A percentile compares a stretch with the other conserved stretches of the same genome.
Evolutionary conservation across 331 rosid genomes (phyloP).

Genomic region (Rhamnella rubrinervis): DNA sequence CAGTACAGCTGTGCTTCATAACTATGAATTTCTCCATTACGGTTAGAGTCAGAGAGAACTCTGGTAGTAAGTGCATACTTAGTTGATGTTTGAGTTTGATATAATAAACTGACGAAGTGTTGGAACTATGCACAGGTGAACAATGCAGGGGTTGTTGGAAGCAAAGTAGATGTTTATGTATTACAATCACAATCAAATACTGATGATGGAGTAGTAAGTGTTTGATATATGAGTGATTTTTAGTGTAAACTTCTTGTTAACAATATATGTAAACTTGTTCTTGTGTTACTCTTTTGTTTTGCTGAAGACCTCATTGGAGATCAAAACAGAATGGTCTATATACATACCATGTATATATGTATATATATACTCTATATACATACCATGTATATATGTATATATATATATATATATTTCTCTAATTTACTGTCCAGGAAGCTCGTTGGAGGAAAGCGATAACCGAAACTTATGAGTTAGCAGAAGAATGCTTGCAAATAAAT

Average conservation of each 20-base stretch:
- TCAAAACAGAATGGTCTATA: too few relatives aligned
- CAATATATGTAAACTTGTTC: background rate
- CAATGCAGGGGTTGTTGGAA: slow-evolving; percentile 54
- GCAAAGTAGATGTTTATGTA: slow-evolving; percentile 20
- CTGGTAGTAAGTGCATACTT: background rate
- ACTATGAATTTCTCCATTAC: too few relatives aligned
- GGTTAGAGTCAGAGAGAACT: background rate
- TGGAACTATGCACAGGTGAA: slow-evolving; percentile 41
- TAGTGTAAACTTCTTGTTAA: too few relatives aligned
- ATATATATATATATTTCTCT: too few relatives aligned
- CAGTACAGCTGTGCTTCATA: too few relatives aligned
- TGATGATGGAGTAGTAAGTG: background rate
- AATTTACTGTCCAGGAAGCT: background rate
- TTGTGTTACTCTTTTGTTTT: background rate
- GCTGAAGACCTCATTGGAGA: slow-evolving; percentile 18
- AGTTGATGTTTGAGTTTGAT: background rate
- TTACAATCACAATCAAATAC: background rate
- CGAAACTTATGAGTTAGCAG: slow-evolving; percentile 13
- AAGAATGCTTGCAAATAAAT: slow-evolving; percentile 49
- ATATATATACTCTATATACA: too few relatives aligned
- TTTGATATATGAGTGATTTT: background rate
- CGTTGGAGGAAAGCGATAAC: background rate
- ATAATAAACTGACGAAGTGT: background rate
- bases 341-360: too few relatives aligned
- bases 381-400: too few relatives aligned